Percentiles rank a stretch among this genome's conserved stretches.
Conservation (phyloP, 768 basidiomycete species). For the Neoboletus magnificus region DNA sequence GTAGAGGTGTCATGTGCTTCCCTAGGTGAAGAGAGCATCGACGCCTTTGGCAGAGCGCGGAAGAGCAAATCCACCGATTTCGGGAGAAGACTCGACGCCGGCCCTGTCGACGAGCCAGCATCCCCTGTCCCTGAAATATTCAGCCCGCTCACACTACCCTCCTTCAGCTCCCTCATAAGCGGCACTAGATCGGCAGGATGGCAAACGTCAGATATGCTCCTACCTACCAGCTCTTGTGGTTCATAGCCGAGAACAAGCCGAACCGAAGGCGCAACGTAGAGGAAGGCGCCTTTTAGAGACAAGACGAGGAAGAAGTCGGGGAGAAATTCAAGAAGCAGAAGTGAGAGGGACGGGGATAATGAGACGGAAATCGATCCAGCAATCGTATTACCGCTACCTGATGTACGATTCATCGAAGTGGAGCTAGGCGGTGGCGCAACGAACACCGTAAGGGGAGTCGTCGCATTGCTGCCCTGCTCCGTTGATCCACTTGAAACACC, state of each 20-base stretch:
- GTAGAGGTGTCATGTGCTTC: not conserved
- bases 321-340: slow-evolving; percentile 54
- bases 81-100: slow-evolving; percentile 28
- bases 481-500: slow-evolving; percentile 7
- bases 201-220: slow-evolving; percentile 74
- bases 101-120: slow-evolving; percentile 8
- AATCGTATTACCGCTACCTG: slow-evolving; percentile 14
- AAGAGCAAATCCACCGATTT: slow-evolving; percentile 81
- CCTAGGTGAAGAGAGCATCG: not conserved
- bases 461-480: slow-evolving; percentile 8
- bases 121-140: slow-evolving; percentile 18
- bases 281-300: slow-evolving; percentile 87
- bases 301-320: slow-evolving; percentile 90
- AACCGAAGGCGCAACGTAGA: slow-evolving; percentile 87
- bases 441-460: slow-evolving; percentile 21
- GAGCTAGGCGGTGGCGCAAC: slow-evolving; percentile 12
- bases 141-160: slow-evolving; percentile 32
- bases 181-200: slow-evolving; percentile 90
- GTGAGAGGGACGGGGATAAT: slow-evolving; percentile 33
- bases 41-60: slow-evolving; percentile 65
- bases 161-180: slow-evolving; percentile 89
- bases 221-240: slow-evolving; percentile 78
- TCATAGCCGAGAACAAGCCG: slow-evolving; percentile 80
- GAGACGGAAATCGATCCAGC: slow-evolving; percentile 43
- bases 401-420: slow-evolving; percentile 16